Conservation (phyloP, 805 yeast species). For the Monosporozyma aquatica region DNA sequence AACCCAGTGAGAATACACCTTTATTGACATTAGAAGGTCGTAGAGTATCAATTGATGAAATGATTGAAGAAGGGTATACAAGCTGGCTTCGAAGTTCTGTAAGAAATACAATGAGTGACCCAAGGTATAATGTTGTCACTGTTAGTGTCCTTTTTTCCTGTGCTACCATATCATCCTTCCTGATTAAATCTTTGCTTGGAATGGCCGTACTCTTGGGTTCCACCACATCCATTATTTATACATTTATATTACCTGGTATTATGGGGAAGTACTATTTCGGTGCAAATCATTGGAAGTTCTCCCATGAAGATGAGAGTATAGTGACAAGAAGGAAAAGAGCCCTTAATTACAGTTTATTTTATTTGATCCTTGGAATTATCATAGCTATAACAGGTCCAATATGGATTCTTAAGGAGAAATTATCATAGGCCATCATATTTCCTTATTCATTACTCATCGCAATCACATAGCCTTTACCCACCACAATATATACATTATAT, state of each 20-base stretch:
- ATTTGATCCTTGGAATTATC: background rate
- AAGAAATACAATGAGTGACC: constrained; percentile 18
- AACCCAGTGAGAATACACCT: constrained; percentile 2
- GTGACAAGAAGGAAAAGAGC: background rate
- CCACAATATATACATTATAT: background rate
- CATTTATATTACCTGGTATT: constrained; percentile 67
- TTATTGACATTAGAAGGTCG: constrained; percentile 5
- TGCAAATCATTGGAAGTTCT: constrained; percentile 8
- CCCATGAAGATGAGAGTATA: background rate
- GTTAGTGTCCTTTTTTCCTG: constrained; percentile 32
- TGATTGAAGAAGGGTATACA: constrained; percentile 15
- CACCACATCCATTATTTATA: constrained; percentile 69
- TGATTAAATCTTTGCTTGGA: constrained; percentile 53
- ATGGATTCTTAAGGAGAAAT: background rate
- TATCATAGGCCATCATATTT: background rate
- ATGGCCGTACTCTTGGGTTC: constrained; percentile 69
- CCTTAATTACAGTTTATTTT: background rate
- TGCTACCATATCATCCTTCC: constrained; percentile 47
- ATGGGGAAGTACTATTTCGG: constrained; percentile 43
- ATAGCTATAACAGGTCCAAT: background rate
- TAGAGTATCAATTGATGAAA: constrained; percentile 12
- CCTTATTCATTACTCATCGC: background rate
- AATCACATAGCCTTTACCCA: too few relatives aligned
- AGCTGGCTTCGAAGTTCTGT: constrained; percentile 5
- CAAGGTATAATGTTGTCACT: constrained; percentile 42